Evolutionary conservation across 108 stramenopile species (phyloP).

Genomic region (Parietichytrium sp.): DNA sequence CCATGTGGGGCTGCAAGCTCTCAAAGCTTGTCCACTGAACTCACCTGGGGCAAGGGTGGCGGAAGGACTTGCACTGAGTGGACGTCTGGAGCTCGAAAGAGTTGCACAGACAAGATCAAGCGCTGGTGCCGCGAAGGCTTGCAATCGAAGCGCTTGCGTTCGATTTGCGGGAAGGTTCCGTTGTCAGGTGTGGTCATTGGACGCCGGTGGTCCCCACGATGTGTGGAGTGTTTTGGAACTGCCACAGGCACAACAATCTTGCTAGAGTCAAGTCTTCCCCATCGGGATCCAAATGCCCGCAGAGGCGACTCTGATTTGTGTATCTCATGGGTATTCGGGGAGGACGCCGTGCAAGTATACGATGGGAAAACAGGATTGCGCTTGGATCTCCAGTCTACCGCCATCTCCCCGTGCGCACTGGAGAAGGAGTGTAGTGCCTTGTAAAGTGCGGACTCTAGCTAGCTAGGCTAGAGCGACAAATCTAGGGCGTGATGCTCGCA

Average conservation of each 20-base stretch:
- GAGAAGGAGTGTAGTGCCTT: too few relatives aligned
- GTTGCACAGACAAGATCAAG: constrained; percentile 20
- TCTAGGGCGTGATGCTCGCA: too few relatives aligned
- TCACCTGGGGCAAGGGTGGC: constrained; percentile 10
- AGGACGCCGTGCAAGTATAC: too few relatives aligned
- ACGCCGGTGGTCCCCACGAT: background rate
- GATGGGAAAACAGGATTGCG: too few relatives aligned
- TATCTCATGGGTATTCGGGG: too few relatives aligned
- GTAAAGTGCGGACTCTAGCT: too few relatives aligned
- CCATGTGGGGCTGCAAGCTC: constrained; percentile 32
- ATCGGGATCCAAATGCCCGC: too few relatives aligned
- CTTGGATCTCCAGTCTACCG: too few relatives aligned
- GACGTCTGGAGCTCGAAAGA: background rate
- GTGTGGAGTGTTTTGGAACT: background rate
- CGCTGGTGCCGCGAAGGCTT: background rate
- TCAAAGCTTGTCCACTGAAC: background rate
- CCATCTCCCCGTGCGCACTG: too few relatives aligned
- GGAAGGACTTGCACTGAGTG: background rate
- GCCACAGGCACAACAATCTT: background rate
- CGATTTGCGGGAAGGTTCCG: background rate
- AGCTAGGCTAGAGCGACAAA: too few relatives aligned
- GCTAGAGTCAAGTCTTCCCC: too few relatives aligned
- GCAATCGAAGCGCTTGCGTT: background rate
- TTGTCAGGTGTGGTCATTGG: background rate
- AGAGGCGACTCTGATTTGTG: too few relatives aligned